phyloP scores from a whole-genome alignment of 345 rosid genomes.

The Moricandia moricandioides region DNA sequence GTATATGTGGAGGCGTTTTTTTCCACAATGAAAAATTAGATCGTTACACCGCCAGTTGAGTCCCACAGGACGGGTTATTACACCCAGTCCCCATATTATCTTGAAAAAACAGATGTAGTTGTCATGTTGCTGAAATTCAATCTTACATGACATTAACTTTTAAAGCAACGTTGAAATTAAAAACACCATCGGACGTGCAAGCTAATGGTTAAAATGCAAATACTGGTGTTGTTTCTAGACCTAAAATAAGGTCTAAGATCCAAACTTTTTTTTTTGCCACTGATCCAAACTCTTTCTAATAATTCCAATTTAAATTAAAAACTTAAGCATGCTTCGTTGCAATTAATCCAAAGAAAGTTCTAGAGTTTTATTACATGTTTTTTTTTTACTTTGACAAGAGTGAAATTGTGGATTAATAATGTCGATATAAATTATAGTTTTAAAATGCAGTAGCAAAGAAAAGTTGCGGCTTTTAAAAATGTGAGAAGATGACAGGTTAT shows the following conservation, averaged over 20 bases:
- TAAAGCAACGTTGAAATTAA: too few species aligned
- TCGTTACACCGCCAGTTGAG: too few species aligned
- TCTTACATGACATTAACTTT: not conserved
- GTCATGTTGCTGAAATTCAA: not conserved
- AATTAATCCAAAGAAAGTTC: not conserved
- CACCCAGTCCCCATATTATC: too few species aligned
- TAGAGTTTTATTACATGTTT: not conserved
- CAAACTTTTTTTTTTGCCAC: too few species aligned
- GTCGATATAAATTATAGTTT: not conserved
- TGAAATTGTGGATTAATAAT: not conserved
- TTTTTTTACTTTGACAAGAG: not conserved
- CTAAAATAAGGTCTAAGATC: too few species aligned
- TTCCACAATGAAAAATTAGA: too few species aligned
- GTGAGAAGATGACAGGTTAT: not conserved
- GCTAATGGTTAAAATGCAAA: too few species aligned
- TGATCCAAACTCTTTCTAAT: too few species aligned
- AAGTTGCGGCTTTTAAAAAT: not conserved
- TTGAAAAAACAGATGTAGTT: not conserved
- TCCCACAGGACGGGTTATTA: too few species aligned
- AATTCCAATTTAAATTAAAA: not conserved
- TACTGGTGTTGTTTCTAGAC: too few species aligned
- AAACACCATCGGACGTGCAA: too few species aligned
- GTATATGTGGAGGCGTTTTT: too few species aligned
- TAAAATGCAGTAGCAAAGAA: not conserved
- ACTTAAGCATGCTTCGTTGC: not conserved